phyloP scores from a whole-genome alignment of 2,329 filamentous ascomycete genomes.

The Akanthomyces uredinophilus region DNA sequence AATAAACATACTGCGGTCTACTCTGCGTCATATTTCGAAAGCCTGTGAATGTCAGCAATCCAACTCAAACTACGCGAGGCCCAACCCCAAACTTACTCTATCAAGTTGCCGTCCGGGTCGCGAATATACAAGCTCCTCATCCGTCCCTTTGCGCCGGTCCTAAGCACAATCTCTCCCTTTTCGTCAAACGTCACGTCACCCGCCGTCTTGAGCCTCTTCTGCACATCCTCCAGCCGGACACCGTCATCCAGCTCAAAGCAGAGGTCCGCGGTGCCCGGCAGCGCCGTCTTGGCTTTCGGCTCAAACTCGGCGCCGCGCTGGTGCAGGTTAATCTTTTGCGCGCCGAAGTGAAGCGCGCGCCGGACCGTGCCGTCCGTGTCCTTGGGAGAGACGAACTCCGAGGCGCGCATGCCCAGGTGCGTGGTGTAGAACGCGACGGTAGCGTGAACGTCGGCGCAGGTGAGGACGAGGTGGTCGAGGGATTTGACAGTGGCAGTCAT shows the following conservation, averaged over 20 bases:
- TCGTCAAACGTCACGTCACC: constrained; percentile 44
- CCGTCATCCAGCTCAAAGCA: constrained; percentile 52
- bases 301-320: constrained; percentile 53
- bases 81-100: constrained; percentile 45
- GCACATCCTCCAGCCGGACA: constrained; percentile 39
- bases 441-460: constrained; percentile 43
- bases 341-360: constrained; percentile 51
- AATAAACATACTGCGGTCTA: not conserved
- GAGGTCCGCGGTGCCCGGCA: constrained; percentile 53
- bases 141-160: constrained; percentile 51
- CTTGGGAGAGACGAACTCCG: constrained; percentile 41
- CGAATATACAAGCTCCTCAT: constrained; percentile 55
- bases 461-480: constrained; percentile 58
- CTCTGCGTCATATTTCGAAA: constrained; percentile 14
- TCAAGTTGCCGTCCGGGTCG: constrained; percentile 57
- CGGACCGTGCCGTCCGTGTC: constrained; percentile 30
- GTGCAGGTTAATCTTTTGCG: constrained; percentile 59
- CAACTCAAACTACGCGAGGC: not conserved
- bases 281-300: constrained; percentile 49
- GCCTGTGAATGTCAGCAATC: constrained; percentile 4
- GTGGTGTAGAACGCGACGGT: constrained; percentile 51
- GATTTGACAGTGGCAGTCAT: constrained; percentile 32
- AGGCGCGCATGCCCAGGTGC: constrained; percentile 52
- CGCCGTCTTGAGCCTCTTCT: constrained; percentile 34
- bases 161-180: constrained; percentile 43